Percentiles rank a stretch among this genome's conserved stretches.
These are phyloP conservation scores for Trametes elegans DNA, from an alignment of 768 basidiomycete species.

Conservation along the genomic window DNA sequence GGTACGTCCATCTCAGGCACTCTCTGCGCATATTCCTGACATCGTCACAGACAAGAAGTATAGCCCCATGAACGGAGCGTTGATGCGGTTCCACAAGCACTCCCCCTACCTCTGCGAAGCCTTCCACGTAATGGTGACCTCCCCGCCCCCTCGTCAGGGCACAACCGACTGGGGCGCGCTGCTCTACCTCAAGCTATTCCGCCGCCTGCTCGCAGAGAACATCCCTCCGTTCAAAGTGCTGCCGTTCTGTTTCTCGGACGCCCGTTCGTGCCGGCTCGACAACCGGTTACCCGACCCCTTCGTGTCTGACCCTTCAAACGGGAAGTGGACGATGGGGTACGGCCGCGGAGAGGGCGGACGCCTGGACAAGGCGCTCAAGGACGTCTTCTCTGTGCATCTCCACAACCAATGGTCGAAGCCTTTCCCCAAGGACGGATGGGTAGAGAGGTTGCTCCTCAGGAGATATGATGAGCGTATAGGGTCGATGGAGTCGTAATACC, in stretches of 20 bases:
- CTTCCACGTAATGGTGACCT: slow-evolving; percentile 84
- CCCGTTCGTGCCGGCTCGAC: slow-evolving; percentile 85
- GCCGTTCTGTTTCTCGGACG: slow-evolving; percentile 95
- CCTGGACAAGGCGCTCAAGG: slow-evolving; percentile 56
- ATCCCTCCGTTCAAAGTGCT: slow-evolving; percentile 88
- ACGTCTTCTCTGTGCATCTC: slow-evolving; percentile 86
- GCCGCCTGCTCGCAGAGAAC: slow-evolving; percentile 68
- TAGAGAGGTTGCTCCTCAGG: slow-evolving; percentile 71
- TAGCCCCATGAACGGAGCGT: slow-evolving; percentile 83
- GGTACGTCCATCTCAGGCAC: slow-evolving; percentile 55
- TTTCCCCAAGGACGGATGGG: slow-evolving; percentile 85
- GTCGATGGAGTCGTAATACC: background rate
- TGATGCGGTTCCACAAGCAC: slow-evolving; percentile 88
- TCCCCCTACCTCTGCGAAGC: slow-evolving; percentile 98
- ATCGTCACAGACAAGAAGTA: slow-evolving; percentile 63
- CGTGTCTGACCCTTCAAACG: slow-evolving; percentile 38
- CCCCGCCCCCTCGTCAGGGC: slow-evolving; percentile 66
- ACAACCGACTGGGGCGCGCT: slow-evolving; percentile 94
- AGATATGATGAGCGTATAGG: slow-evolving; percentile 48
- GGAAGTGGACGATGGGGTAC: slow-evolving; percentile 68
- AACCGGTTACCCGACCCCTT: slow-evolving; percentile 95
- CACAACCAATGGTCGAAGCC: slow-evolving; percentile 96
- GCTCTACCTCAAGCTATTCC: slow-evolving; percentile 90
- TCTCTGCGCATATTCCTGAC: background rate
- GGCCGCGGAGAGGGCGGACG: slow-evolving; percentile 60